Evolutionary conservation across 1,284 basidiomycete species (phyloP), one percentile per base, ranked within the genome.

Genomic region (Mycena citricolor): DNA sequence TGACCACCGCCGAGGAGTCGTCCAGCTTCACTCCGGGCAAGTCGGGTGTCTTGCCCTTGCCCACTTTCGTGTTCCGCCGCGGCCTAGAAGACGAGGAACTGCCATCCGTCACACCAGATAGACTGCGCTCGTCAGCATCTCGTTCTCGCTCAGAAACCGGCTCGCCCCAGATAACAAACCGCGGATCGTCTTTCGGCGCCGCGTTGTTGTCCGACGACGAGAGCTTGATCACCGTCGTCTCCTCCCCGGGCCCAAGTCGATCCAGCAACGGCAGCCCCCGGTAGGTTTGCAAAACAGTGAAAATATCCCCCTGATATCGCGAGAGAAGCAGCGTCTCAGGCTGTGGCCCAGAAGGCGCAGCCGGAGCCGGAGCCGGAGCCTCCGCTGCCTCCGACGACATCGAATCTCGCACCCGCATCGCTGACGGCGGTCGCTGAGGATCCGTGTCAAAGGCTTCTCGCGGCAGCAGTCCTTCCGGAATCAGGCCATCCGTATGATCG

Each of bases 131-230:
- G 42, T 81, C 77, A n/a, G 61, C 60, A 22, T 79, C 77, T 19
- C 65, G 66, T 20, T 71, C 72, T 7, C 53, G 54, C 8, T 51
- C 49, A 10, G 44, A 39, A 4, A 50, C 20, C 10, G 74, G 61
- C 54, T 87, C 79, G n/a, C 86, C 88, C 90, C 90, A 94, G 13
- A 93, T 83, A 21, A 90, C 87, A 59, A 92, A 93, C 0, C 90
- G 77, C 16, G 90, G 90, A 55, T 94, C 90, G 53, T 91, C 83
- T 14, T 81, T 76, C 2, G 87, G 88, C 0, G 79, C 74, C 6
- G 84, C 79, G 23, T 73, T 77, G 44, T 83, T 77, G 24, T 86
- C 81, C 28, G 77, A 74, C 12, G 84, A 58, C 1, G 82, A 85
- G 59, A 89, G 67, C 57, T 76, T 81, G 61, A 87, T 82, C 16